Evolutionary conservation across 306 rosid species (phyloP).

Genomic region (Canavalia gladiata): DNA sequence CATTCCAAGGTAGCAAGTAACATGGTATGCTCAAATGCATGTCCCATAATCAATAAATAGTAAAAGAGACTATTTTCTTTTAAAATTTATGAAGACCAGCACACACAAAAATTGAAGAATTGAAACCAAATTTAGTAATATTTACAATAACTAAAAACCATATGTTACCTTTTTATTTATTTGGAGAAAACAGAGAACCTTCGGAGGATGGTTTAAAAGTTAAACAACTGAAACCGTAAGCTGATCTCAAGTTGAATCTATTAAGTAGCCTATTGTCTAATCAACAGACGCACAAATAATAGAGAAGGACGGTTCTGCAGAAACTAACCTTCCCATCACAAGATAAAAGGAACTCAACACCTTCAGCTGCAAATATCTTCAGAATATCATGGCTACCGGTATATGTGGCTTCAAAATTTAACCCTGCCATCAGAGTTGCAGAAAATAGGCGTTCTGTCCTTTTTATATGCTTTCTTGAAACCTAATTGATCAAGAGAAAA

Average conservation of each 20-base stretch:
- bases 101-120: too few species aligned
- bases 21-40: too few species aligned
- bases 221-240: background rate
- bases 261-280: constrained; percentile 29
- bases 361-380: constrained; percentile 66
- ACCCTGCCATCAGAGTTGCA: constrained; percentile 66
- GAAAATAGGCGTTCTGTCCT: constrained; percentile 42
- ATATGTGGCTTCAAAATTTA: constrained; percentile 52
- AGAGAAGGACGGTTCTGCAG: constrained; percentile 29
- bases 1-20: too few species aligned
- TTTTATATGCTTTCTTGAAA: constrained; percentile 39
- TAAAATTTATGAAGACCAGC: too few species aligned
- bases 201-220: constrained; percentile 16
- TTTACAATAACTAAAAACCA: too few species aligned
- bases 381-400: constrained; percentile 54
- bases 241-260: constrained; percentile 34
- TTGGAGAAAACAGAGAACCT: constrained; percentile 1
- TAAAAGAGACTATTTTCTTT: too few species aligned
- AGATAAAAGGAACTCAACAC: constrained; percentile 81
- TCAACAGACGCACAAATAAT: constrained; percentile 21
- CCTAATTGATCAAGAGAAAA: constrained; percentile 51
- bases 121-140: too few species aligned
- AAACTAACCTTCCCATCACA: constrained; percentile 71
- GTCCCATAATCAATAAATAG: too few species aligned
- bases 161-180: background rate